A percentile compares a stretch with the other conserved stretches of the same genome.
These are phyloP conservation scores for Solanum neorickii DNA, from an alignment of 257 asterid genomes.

Conservation along the genomic window DNA sequence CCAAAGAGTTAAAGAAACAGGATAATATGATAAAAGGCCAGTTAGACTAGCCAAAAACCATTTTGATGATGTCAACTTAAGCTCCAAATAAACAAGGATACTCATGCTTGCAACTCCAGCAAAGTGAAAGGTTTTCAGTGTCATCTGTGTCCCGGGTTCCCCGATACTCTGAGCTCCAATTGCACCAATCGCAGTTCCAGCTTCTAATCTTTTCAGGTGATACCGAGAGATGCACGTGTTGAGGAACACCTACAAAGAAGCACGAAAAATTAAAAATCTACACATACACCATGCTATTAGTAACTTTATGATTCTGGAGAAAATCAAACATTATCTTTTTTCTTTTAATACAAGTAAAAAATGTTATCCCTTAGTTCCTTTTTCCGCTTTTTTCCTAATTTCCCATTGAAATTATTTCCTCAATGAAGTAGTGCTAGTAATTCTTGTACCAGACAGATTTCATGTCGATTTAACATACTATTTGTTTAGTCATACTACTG, in stretches of 20 bases:
- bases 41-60: background rate
- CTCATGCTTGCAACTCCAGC: slow-evolving; percentile 99
- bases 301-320: background rate
- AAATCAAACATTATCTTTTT: background rate
- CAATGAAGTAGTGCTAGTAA: background rate
- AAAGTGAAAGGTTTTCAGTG: slow-evolving; percentile 95
- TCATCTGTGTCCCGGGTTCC: slow-evolving; percentile 99
- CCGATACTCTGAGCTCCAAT: slow-evolving; percentile 97
- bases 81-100: slow-evolving; percentile 44
- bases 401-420: background rate
- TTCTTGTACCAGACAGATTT: background rate
- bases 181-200: slow-evolving; percentile 93
- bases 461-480: background rate
- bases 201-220: slow-evolving; percentile 60
- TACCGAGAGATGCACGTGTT: slow-evolving; percentile 72
- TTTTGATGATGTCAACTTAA: background rate
- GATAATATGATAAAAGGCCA: background rate
- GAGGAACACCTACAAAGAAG: slow-evolving; percentile 52
- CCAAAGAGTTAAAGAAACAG: slow-evolving; percentile 33
- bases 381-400: background rate
- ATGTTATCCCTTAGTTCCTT: background rate
- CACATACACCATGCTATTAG: background rate
- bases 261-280: background rate
- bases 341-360: background rate
- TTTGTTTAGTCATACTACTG: background rate